Evolutionary conservation across 345 rosid species (phyloP).

Genomic region (Sonneratia caseolaris): DNA sequence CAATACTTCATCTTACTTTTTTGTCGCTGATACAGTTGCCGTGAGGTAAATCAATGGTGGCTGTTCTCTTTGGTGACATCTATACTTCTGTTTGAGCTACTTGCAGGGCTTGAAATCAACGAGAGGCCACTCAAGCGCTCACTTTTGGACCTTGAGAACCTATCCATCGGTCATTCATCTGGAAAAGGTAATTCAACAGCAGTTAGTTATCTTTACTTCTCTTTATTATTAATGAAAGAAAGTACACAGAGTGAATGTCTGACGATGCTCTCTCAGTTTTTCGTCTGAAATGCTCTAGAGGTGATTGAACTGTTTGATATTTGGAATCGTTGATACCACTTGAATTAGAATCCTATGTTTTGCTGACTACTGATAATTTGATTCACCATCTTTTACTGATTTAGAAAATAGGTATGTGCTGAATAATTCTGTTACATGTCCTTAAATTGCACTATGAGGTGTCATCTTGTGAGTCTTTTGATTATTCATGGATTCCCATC

Average conservation of each 20-base stretch:
- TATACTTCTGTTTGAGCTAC: neutral
- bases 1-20: no score
- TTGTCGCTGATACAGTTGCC: no score
- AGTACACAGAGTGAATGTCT: neutral
- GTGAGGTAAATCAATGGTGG: no score
- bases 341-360: neutral
- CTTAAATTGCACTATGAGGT: neutral
- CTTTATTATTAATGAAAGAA: neutral
- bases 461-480: neutral
- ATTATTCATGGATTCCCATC: neutral
- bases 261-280: neutral
- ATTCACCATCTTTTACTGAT: neutral
- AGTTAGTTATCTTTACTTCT: neutral
- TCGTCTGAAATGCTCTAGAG: neutral
- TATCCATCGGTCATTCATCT: constrained; percentile 38
- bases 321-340: neutral
- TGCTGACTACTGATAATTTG: neutral
- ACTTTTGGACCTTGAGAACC: constrained; percentile 38
- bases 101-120: constrained; percentile 68
- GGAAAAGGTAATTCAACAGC: constrained; percentile 26
- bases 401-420: neutral
- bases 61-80: neutral
- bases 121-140: constrained; percentile 64
- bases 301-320: neutral
- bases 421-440: neutral